phyloP scores from a whole-genome alignment of 1,284 basidiomycete species.

The Sphaerobolus stellatus region DNA sequence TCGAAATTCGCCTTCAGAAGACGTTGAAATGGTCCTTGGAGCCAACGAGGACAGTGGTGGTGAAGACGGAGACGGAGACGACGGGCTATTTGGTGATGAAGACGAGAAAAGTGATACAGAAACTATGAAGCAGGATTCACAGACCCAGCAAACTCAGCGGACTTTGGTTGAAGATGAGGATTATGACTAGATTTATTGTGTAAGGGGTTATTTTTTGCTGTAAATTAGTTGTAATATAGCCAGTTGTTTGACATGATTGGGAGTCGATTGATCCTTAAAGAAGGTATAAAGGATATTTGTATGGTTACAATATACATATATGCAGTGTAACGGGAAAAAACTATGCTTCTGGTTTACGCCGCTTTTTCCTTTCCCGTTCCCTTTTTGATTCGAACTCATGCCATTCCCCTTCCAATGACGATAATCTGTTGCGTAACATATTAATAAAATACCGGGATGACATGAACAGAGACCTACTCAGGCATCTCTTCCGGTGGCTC shows the following conservation, averaged over 20 bases:
- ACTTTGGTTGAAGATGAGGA: conserved; percentile 84
- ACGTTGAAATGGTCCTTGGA: conserved; percentile 57
- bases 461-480: conserved; percentile 56
- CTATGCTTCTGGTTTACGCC: conserved; percentile 49
- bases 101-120: conserved; percentile 68
- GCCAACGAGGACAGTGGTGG: conserved; percentile 63
- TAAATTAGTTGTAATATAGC: no score
- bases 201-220: not conserved
- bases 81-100: conserved; percentile 62
- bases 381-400: conserved; percentile 90
- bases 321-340: conserved; percentile 14
- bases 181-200: conserved; percentile 54
- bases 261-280: no score
- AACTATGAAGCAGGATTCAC: conserved; percentile 74
- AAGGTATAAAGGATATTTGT: no score
- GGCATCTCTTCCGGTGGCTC: conserved; percentile 75
- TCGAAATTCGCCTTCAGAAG: conserved; percentile 55
- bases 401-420: conserved; percentile 87
- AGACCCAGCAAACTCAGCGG: conserved; percentile 55
- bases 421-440: conserved; percentile 48
- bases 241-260: no score
- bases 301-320: conserved; percentile 5
- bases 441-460: conserved; percentile 8
- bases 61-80: conserved; percentile 59
- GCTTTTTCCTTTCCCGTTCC: conserved; percentile 71